Evolutionary conservation across 1,284 basidiomycete species (phyloP), one percentile per base, ranked within the genome.

Genomic region (Melampsora americana): DNA sequence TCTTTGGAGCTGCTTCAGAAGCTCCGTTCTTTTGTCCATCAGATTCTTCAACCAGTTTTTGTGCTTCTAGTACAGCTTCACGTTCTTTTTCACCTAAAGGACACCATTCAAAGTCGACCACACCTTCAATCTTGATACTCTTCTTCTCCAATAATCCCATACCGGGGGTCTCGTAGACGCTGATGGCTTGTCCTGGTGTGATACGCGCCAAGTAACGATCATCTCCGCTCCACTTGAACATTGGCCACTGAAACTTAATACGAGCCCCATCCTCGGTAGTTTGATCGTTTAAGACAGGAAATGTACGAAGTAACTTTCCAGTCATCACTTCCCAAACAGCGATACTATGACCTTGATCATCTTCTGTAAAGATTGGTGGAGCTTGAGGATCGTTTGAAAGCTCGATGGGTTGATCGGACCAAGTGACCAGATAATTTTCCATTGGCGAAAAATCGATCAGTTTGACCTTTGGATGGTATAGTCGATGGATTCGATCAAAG

Each of bases 51-150:
- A 66, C 26, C 60, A 87, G 86, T 81, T 88, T 90, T 80, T 88
- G 88, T 53, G 84, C 86, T 78, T 91, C 90, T 30, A 68, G 23
- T 23, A 76, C 50, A 2, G 66, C 59, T 78, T 92, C 90, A 77
- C 86, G 88, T 80, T 95, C 94, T 84, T 90, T 92, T 81, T 97
- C 95, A 77, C 92, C 90, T 78, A 91, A 88, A 44, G 96, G 96
- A 81, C 93, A 94, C 96, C 96, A 99, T 85, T 99, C 96, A 84
- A 99, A 99, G 85, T 99, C 96, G 79, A 95, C 87, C 48, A 99
- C 95, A 30, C 95, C 96, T 81, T 99, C 95, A 77, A 99, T 92
- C 86, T 98, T 98, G 85, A 99, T 86, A 80, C 91, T 93, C 86
- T 98, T 99, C 86, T 97, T 98, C 80, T 93, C 95, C 78, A 98